phyloP scores from a whole-genome alignment of 495 filamentous ascomycete species.

The Monascus purpureus region DNA sequence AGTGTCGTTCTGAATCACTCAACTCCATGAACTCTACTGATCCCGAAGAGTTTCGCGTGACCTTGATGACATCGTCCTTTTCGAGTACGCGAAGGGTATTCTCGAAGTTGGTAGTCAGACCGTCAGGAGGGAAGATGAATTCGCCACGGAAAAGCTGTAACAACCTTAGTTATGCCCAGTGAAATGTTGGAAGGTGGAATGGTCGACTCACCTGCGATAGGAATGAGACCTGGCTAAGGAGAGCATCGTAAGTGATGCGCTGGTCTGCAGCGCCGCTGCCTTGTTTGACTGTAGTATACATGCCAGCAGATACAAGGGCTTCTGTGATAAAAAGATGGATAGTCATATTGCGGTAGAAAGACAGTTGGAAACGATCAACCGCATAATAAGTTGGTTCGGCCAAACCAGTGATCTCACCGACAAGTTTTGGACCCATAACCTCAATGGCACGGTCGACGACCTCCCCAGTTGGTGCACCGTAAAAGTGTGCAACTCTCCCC shows the following conservation, averaged over 20 bases:
- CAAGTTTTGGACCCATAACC: constrained; percentile 76
- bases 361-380: constrained; percentile 90
- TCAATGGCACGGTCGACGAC: constrained; percentile 87
- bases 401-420: constrained; percentile 63
- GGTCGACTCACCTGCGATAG: constrained; percentile 48
- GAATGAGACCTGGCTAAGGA: constrained; percentile 70
- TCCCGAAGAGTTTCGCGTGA: constrained; percentile 42
- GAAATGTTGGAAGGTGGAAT: neutral
- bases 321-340: constrained; percentile 95
- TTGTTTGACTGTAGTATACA: constrained; percentile 81
- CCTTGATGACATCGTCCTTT: constrained; percentile 60
- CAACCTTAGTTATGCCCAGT: constrained; percentile 7
- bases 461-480: constrained; percentile 54
- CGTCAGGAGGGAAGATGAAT: constrained; percentile 89
- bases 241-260: constrained; percentile 54
- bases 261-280: constrained; percentile 74
- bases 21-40: constrained; percentile 54
- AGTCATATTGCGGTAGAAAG: constrained; percentile 97
- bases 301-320: constrained; percentile 70
- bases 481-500: constrained; percentile 85
- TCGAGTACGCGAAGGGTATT: constrained; percentile 66
- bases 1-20: constrained; percentile 56
- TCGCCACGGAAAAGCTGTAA: constrained; percentile 78
- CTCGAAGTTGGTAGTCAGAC: constrained; percentile 62
- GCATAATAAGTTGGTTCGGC: constrained; percentile 85